Evolutionary conservation across 805 yeast species (phyloP), one percentile per base, ranked within the genome.

Genomic region (Cyberlindnera bimundalis): DNA sequence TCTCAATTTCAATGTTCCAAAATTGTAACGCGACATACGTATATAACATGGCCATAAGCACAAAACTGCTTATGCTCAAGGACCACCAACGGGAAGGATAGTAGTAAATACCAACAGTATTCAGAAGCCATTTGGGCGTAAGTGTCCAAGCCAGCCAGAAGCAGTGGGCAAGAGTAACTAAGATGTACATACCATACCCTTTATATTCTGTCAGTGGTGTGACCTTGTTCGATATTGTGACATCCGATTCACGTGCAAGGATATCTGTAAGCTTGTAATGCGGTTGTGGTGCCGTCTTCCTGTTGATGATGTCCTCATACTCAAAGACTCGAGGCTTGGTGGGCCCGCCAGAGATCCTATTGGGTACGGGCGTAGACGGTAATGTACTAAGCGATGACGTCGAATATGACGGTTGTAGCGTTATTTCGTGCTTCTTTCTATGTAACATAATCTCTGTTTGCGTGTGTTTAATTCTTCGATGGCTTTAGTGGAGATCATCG

Each of bases 41-140:
- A 55, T 77, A 89, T 14, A 81, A 63, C 88, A 90, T 80, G 10
- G 71, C 59, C 71, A 86, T 78, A 23, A 91, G 62, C 5, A 82
- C 70, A 49, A 76, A 77, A 12, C 86, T 70, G 4, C 96, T 96
- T 2, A 85, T 60, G 2, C 87, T 84, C 26, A 85, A 58, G 2
- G 95, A 81, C 99, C 98, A 93, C 80, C 90, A 84, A 50, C 95
- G 71, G 24, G 91, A 84, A 0, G 98, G 98, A 52, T 81, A 84
- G 60, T 80, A 89, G 53, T 73, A 76, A 15, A 83, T 76, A 14
- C 79, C 80, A 23, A 78, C 49, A 8, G 52, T 52, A 42, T 78
- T 70, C 30, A 84, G 72, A 26, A 74, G 52, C n/a, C 55, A 46
- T 28, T 76, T 74, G 0, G 97, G 97, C 0, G 79, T 55, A 4